phyloP scores from a whole-genome alignment of 495 filamentous ascomycete species.

The Penicillium diatomitis region DNA sequence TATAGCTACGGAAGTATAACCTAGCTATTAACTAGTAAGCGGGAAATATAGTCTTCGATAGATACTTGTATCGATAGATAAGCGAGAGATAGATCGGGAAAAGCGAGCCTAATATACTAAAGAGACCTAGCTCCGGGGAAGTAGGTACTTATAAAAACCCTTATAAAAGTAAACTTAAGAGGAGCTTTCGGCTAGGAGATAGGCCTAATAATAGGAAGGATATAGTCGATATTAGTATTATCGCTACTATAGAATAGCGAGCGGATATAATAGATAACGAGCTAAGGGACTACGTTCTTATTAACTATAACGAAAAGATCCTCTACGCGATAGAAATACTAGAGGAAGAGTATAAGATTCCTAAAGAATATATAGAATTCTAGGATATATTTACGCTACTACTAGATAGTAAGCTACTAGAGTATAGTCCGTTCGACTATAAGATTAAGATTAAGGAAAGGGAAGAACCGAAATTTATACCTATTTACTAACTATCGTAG shows the following conservation, averaged over 20 bases:
- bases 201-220: background rate
- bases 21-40: background rate
- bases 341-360: background rate
- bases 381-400: conserved; percentile 3
- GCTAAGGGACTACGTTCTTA: background rate
- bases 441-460: background rate
- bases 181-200: background rate
- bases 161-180: background rate
- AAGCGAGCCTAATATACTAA: background rate
- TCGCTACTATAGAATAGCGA: background rate
- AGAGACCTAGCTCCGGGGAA: background rate
- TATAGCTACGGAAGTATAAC: background rate
- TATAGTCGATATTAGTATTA: background rate
- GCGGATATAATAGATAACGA: background rate
- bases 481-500: background rate
- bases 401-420: conserved; percentile 4
- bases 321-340: background rate
- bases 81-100: background rate
- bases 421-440: background rate
- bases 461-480: background rate
- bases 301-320: background rate
- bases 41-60: background rate
- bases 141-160: background rate
- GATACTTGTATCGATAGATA: background rate
- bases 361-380: background rate